Evolutionary conservation across 192 early-diverging fungal species (phyloP), one percentile per base, ranked within the genome.

Genomic region (Backusella morwellensis): DNA sequence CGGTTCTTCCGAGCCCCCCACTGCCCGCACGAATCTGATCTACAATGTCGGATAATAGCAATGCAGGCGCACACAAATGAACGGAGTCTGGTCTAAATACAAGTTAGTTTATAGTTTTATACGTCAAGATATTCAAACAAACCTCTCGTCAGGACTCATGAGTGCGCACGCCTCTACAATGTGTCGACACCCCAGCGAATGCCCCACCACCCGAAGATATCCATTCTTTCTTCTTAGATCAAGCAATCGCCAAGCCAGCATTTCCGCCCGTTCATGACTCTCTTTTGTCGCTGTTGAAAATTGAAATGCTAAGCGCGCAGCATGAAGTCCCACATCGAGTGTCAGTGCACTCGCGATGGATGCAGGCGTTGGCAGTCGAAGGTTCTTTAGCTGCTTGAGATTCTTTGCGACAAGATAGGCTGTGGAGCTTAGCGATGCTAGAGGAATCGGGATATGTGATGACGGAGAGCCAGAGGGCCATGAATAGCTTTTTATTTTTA

Each of bases 141-240:
- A 74, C 75, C 82, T 68, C 44, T 80, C 72, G 7, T 77, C 32
- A 12, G 54, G 66, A 6, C 50, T 35, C 44, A 84, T 38, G 1
- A 78, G 35, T 23, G 74, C 44, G 38, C 79, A 77, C 0, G 82
- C 82, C 66, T 80, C 79, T 17, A 84, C 75, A 14, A 84, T 74
- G 69, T 84, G 82, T 32, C 79, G 52, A 73, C 82, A 84, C 2
- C 82, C 82, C 14, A 84, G 38, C 4, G 79, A 80, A 66, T 84
- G 82, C 0, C 75, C 76, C 5, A 84, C 79, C 12, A 84, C 77
- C 19, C 82, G 70, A 2, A 84, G 35, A n/a, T 75, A 52, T 12
- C 77, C 74, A 34, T 84, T 54, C 52, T 75, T 68, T 15, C 70
- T 52, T 41, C 82, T 74, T 5, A 84, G 52, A 56, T 74, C 54